phyloP scores from a whole-genome alignment of 345 rosid genomes.

The Aquilaria sinensis region DNA sequence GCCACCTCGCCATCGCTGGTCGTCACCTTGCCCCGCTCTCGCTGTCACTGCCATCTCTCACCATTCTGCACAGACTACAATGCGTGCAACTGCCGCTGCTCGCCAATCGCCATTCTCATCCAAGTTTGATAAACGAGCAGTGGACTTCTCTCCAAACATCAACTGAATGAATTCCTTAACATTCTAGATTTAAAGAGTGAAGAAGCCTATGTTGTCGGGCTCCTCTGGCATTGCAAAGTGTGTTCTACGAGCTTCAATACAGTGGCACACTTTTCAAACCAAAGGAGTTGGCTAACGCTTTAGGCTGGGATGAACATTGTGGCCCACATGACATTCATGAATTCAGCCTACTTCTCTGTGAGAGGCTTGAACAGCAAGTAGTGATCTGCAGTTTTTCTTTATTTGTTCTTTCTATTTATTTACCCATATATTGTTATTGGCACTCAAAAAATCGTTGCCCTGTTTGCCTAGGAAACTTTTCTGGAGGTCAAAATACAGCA shows the following conservation, averaged over 20 bases:
- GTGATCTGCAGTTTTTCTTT: neutral
- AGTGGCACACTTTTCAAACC: constrained; percentile 89
- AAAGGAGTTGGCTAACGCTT: constrained; percentile 85
- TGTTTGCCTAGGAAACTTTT: constrained; percentile 71
- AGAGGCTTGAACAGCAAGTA: constrained; percentile 99
- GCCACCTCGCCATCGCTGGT: no score
- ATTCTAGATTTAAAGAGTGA: constrained; percentile 73
- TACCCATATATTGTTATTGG: neutral
- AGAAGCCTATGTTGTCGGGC: constrained; percentile 97
- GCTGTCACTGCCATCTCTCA: no score
- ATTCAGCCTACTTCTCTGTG: constrained; percentile 83
- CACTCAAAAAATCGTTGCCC: constrained; percentile 1
- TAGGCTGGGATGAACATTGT: constrained; percentile 99
- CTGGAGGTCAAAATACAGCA: constrained; percentile 98
- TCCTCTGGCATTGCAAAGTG: constrained; percentile 93
- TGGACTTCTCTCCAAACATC: no score
- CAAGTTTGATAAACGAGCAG: no score
- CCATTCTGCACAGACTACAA: no score
- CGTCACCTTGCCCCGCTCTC: no score
- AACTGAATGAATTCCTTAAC: no score
- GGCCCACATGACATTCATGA: constrained; percentile 99
- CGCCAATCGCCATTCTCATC: no score
- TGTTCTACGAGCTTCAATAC: constrained; percentile 94
- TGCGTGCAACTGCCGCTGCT: no score
- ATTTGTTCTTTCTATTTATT: constrained; percentile 13